Base-by-base conservation (phyloP, 106 monocot species). In the Dendrobium catenatum region DNA sequence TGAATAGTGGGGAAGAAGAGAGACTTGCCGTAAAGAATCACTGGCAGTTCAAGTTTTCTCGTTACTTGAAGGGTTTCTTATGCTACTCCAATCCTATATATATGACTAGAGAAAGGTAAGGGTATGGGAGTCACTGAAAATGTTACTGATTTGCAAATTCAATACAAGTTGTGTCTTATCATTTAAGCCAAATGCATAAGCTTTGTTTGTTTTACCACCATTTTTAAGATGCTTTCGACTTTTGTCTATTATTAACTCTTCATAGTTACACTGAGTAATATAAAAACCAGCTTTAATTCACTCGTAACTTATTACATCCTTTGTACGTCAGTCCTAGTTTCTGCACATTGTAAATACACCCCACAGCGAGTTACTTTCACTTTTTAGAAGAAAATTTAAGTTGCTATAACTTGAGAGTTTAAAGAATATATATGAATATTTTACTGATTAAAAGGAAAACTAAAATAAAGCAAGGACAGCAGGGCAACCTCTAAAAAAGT, bases 1-100 rank as follows among this genome's bases (percentile, higher is more conserved):
- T 47, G 11, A 9, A 27, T 76, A 22, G 18, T 29, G 49, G 76
- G 22, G 49, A 76, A 75, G 74, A 75, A 9, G 74, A 75, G 44
- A 17, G 5, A 15, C 43, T 75, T 20, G 42, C 42, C 74, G 2
- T 75, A 20, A 49, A 51, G 22, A 16, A 51, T 11, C 76, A 24
- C 11, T 76, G 16, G 13, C 49, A 24, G 26, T 49, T 49, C 46
- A 76, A 76, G 47, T 26, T 76, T 15, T 48, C 76, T 27, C 76
- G 24, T 19, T 76, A 49, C 10, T 49, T 76, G 76, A 76, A 51
- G 15, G 76, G 24, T 27, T 76, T 42, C 42, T 76, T 76, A 13
- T 76, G 76, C 76, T 51, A 76, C 76, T 76, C 76, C 19, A 26
- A 19, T 76, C 49, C 24, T 2, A 27, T 42, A 76, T 47, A 26